Base-by-base conservation (phyloP, 208 protist species). In the Wallacemonas collosoma region DNA sequence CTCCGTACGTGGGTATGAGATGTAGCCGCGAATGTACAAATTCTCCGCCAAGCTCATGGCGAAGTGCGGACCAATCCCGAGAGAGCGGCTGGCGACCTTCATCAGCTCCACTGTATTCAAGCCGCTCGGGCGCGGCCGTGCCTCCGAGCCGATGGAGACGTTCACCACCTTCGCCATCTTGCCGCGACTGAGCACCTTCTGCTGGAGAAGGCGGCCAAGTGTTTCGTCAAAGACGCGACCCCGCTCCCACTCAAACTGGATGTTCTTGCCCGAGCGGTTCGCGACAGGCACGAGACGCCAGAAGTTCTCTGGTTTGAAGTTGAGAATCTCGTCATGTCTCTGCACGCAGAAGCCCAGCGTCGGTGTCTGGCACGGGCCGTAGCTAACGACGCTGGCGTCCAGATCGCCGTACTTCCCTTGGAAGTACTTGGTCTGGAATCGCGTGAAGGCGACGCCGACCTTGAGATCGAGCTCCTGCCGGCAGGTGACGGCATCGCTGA, bases 1-100 rank as follows among this genome's bases (percentile, higher is more conserved):
- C 78, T 99, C 98, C 8, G 98, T 99, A n/a, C 98, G 87, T 2
- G 98, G 98, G 80, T 99, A 99, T 2, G 93, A 98, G 61, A 99
- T 98, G 68, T 98, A 98, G n/a, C 98, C 98, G 41, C 86, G 75
- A 38, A 97, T 95, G 87, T 99, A 99, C 48, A 99, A 68, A 41
- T 87, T 81, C 74, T 99, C 97, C n/a, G 98, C 98, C 17, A 98
- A 79, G 54, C 86, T 83, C 97, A 99, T 98, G n/a, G 96, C 86
- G 53, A 93, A 77, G 72, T 97, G 85, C 1, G 97, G 95, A 15
- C 93, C 89, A 12, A 99, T 89, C 41, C 92, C 90, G 6, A 99
- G 91, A 1, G 67, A 48, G 47, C 72, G 74, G 44, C 87, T 96
- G 7, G 89, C 91, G 6, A 97, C 74, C 75, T 98, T 98, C 78